Evolutionary conservation across 78 protist species (phyloP).

Genomic region (Dictyostelium citrinum): DNA sequence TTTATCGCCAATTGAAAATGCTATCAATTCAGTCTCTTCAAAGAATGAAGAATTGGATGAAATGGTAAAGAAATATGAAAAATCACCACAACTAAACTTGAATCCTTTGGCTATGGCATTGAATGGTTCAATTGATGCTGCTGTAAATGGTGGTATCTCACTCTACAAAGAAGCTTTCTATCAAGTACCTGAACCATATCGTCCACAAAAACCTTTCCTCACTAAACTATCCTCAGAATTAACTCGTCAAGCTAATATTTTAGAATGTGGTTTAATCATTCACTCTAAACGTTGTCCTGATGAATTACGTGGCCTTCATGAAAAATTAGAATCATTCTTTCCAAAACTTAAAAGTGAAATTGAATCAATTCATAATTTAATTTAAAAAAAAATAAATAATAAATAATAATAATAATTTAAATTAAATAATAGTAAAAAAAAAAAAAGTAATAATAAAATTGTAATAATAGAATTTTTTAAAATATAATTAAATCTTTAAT

Average conservation of each 20-base stretch:
- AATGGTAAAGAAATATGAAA: conserved; percentile 56
- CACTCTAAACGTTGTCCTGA: conserved; percentile 70
- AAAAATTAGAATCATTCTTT: conserved; percentile 61
- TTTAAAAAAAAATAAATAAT: background rate
- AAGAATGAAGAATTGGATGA: conserved; percentile 82
- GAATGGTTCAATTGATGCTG: conserved; percentile 88
- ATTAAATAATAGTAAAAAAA: background rate
- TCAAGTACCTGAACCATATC: background rate
- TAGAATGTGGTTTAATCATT: conserved; percentile 41
- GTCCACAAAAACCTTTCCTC: background rate
- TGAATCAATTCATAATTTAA: background rate
- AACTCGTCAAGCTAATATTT: conserved; percentile 32
- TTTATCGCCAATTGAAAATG: conserved; percentile 77
- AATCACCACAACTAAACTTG: conserved; percentile 27
- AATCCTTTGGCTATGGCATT: conserved; percentile 86
- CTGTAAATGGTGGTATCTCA: conserved; percentile 85
- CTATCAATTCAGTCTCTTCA: conserved; percentile 50
- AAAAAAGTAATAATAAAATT: background rate
- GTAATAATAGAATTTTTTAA: background rate
- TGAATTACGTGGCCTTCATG: conserved; percentile 77
- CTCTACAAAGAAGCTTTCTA: conserved; percentile 73
- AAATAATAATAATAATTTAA: background rate
- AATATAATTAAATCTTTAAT: background rate
- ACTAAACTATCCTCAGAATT: background rate
- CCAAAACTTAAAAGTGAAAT: conserved; percentile 35